A percentile compares a stretch with the other conserved stretches of the same genome.
These are phyloP conservation scores for Fusarium agapanthi DNA, from an alignment of 2,329 filamentous ascomycete genomes.

Conservation along the genomic window DNA sequence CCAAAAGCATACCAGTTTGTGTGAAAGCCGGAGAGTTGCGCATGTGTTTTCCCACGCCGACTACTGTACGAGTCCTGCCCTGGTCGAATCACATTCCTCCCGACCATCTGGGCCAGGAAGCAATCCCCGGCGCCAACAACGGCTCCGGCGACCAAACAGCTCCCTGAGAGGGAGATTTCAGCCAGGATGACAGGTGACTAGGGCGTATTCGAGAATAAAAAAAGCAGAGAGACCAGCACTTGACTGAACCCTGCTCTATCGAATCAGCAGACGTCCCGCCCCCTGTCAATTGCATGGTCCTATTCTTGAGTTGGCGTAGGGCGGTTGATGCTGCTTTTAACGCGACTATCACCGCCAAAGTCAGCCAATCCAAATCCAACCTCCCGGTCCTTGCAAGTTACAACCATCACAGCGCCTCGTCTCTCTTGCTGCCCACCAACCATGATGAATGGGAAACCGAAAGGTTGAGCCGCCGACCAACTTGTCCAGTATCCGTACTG, in stretches of 20 bases:
- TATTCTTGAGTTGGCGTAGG: conserved; percentile 33
- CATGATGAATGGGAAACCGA: conserved; percentile 12
- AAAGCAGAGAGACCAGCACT: conserved; percentile 34
- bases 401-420: conserved; percentile 35
- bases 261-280: conserved; percentile 30
- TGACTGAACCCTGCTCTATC: conserved; percentile 17
- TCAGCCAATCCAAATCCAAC: conserved; percentile 36
- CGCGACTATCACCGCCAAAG: conserved; percentile 34
- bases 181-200: conserved; percentile 34
- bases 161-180: conserved; percentile 27
- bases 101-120: conserved; percentile 42
- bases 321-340: conserved; percentile 40
- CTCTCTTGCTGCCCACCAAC: conserved; percentile 21
- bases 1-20: conserved; percentile 23
- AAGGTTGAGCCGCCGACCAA: conserved; percentile 32
- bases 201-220: conserved; percentile 40
- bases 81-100: conserved; percentile 44
- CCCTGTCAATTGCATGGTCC: conserved; percentile 10
- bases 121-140: conserved; percentile 40
- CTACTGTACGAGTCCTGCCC: background rate
- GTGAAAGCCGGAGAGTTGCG: conserved; percentile 27
- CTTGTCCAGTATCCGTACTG: conserved; percentile 1
- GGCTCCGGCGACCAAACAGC: conserved; percentile 38
- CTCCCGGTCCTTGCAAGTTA: conserved; percentile 30
- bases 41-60: conserved; percentile 20